phyloP scores from a whole-genome alignment of 2,329 filamentous ascomycete genomes.

The Aspergillus phoenicis region DNA sequence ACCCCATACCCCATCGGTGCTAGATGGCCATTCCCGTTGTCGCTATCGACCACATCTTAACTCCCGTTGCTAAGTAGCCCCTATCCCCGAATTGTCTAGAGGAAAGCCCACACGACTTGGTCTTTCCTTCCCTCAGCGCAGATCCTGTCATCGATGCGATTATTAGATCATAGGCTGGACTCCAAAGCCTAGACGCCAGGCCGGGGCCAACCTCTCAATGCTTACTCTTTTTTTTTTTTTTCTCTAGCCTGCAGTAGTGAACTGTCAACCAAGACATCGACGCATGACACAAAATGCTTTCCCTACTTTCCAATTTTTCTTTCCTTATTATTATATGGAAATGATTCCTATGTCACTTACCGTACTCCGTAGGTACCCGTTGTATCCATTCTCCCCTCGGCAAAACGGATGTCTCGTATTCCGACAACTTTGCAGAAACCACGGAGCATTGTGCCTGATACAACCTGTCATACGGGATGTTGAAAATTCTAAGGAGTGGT shows the following conservation, averaged over 20 bases:
- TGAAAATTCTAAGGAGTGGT: not conserved
- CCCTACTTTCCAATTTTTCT: not conserved
- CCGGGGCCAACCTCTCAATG: not conserved
- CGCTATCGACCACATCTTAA: no score
- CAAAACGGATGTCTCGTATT: not conserved
- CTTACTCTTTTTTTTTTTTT: slow-evolving; percentile 3
- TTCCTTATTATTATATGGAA: no score
- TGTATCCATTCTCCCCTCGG: not conserved
- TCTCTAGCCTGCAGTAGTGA: slow-evolving; percentile 3
- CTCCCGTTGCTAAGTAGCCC: not conserved
- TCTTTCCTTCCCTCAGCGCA: not conserved
- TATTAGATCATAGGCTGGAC: not conserved
- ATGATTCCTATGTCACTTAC: not conserved
- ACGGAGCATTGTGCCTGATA: not conserved
- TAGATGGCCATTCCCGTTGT: no score
- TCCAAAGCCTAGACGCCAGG: not conserved
- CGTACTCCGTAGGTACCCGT: not conserved
- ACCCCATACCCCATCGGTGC: no score
- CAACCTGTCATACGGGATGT: not conserved
- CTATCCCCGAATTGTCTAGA: not conserved
- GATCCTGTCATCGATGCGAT: not conserved
- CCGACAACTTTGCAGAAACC: not conserved
- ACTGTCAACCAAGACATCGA: slow-evolving; percentile 2
- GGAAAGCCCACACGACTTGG: not conserved
- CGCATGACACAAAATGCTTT: not conserved